A percentile compares a stretch with the other conserved stretches of the same genome.
Evolutionary conservation across 2,329 filamentous ascomycete species (phyloP).

Genomic region (Claviceps sp.): DNA sequence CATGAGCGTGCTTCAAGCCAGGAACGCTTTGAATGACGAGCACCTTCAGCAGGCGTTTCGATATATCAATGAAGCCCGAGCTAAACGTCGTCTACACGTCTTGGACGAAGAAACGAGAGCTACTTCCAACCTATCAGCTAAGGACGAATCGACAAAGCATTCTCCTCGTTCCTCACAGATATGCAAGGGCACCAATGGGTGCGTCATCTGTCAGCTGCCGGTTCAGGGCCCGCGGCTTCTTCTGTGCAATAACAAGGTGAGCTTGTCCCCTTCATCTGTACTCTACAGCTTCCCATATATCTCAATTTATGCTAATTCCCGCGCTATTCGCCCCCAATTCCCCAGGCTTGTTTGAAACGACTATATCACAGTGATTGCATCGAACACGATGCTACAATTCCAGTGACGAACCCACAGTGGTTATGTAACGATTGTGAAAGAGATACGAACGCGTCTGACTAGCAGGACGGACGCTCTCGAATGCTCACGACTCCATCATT

Average conservation of each 20-base stretch:
- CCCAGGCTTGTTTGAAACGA: slow-evolving; percentile 27
- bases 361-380: slow-evolving; percentile 38
- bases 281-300: neutral
- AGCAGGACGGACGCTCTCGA: slow-evolving; percentile 8
- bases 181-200: slow-evolving; percentile 31
- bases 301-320: neutral
- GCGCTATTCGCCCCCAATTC: no score
- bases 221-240: slow-evolving; percentile 34
- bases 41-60: slow-evolving; percentile 29
- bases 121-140: neutral
- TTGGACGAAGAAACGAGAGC: neutral
- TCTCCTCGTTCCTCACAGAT: slow-evolving; percentile 22
- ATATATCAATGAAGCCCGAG: slow-evolving; percentile 29
- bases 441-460: slow-evolving; percentile 11
- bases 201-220: slow-evolving; percentile 32
- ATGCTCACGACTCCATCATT: neutral
- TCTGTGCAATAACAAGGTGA: slow-evolving; percentile 37
- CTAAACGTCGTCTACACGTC: slow-evolving; percentile 7
- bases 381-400: slow-evolving; percentile 19
- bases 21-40: slow-evolving; percentile 31
- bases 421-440: slow-evolving; percentile 29
- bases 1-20: slow-evolving; percentile 34
- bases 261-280: slow-evolving; percentile 4
- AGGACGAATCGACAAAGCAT: slow-evolving; percentile 10
- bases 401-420: slow-evolving; percentile 26